Conservation (phyloP, 441 rosid species). For the Erodium moschatum region DNA sequence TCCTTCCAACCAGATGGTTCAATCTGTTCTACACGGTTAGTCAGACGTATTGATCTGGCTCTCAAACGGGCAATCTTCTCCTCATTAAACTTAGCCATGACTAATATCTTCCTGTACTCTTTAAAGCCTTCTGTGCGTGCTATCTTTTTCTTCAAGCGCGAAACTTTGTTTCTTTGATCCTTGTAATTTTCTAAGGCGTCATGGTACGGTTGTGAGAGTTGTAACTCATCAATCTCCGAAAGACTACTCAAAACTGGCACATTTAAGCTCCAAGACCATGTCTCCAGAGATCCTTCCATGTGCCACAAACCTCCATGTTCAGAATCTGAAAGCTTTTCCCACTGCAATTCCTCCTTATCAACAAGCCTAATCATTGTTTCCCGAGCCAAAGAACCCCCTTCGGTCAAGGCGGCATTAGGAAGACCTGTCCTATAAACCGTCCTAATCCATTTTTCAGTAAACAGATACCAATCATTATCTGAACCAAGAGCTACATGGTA, state of each 20-base stretch:
- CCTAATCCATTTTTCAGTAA: constrained; percentile 79
- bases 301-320: constrained; percentile 72
- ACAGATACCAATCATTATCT: constrained; percentile 84
- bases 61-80: constrained; percentile 73
- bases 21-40: constrained; percentile 59
- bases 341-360: constrained; percentile 51
- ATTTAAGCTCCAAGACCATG: constrained; percentile 94
- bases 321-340: constrained; percentile 70
- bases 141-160: constrained; percentile 71
- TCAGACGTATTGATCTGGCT: constrained; percentile 58
- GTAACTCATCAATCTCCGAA: constrained; percentile 56
- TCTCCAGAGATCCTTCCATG: constrained; percentile 80
- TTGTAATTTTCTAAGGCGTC: constrained; percentile 55
- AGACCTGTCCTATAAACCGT: constrained; percentile 67
- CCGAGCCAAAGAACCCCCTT: constrained; percentile 69
- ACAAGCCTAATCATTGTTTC: constrained; percentile 58
- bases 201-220: constrained; percentile 47
- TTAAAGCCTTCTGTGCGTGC: constrained; percentile 75
- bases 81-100: constrained; percentile 44
- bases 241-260: constrained; percentile 86
- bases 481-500: constrained; percentile 83
- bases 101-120: constrained; percentile 69
- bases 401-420: constrained; percentile 56
- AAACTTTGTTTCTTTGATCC: constrained; percentile 61
- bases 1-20: constrained; percentile 99